Percentiles rank a stretch among this genome's conserved stretches.
These are phyloP conservation scores for Haemoproteus tartakovskyi DNA, from an alignment of 169 alveolate genomes.

Conservation along the genomic window DNA sequence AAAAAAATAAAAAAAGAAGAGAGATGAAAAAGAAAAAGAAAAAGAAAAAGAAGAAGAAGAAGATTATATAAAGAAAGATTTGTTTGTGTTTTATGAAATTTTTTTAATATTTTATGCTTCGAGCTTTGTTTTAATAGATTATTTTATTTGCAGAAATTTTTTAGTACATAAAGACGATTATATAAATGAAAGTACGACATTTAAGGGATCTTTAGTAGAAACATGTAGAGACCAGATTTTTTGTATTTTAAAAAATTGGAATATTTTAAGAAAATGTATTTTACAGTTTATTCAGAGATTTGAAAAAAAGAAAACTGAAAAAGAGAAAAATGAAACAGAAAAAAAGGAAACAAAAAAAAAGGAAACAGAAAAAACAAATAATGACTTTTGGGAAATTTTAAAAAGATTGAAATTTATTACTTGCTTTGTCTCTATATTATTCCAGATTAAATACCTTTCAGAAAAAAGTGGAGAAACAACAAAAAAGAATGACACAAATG, in stretches of 20 bases:
- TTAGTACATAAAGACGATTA: slow-evolving; percentile 59
- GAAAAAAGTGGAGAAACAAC: no score
- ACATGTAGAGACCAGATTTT: slow-evolving; percentile 17
- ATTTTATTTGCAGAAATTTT: slow-evolving; percentile 8
- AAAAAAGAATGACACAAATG: no score
- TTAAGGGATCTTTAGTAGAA: slow-evolving; percentile 15
- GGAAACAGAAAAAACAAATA: not conserved
- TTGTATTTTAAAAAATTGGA: slow-evolving; percentile 28
- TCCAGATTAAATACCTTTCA: slow-evolving; percentile 20
- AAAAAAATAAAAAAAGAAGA: not conserved
- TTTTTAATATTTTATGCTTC: slow-evolving; percentile 37
- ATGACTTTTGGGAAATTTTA: not conserved
- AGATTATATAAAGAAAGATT: not conserved
- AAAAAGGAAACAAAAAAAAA: not conserved
- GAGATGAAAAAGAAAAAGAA: not conserved
- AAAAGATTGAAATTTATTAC: not conserved
- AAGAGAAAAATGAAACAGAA: not conserved
- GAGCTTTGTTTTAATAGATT: slow-evolving; percentile 27
- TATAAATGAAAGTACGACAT: slow-evolving; percentile 5
- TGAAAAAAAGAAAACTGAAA: slow-evolving; percentile 1
- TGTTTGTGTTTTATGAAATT: slow-evolving; percentile 29
- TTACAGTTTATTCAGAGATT: not conserved
- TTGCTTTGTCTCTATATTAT: not conserved
- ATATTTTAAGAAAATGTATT: slow-evolving; percentile 35
- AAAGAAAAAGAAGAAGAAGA: not conserved